phyloP scores from a whole-genome alignment of 2,329 filamentous ascomycete species.

The Claviceps sp. region DNA sequence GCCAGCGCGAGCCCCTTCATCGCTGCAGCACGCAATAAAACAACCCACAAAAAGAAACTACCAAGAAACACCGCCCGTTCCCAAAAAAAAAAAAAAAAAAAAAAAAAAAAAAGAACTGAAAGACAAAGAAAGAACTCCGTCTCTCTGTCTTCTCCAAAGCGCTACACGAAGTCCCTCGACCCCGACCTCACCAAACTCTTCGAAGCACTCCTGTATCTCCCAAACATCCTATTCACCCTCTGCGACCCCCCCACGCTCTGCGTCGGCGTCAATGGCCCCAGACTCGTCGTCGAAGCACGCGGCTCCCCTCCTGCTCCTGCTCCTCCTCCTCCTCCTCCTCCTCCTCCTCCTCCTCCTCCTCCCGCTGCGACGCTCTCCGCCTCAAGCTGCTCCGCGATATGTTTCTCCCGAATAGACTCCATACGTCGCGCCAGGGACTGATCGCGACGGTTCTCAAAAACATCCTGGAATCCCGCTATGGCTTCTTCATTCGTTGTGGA shows the following conservation, averaged over 20 bases:
- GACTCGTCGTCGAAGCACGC: neutral
- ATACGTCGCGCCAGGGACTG: slow-evolving; percentile 21
- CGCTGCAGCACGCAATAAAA: no score
- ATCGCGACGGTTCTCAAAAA: slow-evolving; percentile 30
- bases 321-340: slow-evolving; percentile 10
- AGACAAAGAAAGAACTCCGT: no score
- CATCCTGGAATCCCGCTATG: slow-evolving; percentile 30
- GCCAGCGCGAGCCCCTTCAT: no score
- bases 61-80: no score
- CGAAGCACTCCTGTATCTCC: neutral
- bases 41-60: no score
- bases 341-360: slow-evolving; percentile 10
- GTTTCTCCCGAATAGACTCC: slow-evolving; percentile 25
- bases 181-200: neutral
- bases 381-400: slow-evolving; percentile 16
- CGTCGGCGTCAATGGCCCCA: neutral
- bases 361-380: slow-evolving; percentile 7
- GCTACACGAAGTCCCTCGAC: neutral
- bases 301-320: slow-evolving; percentile 4
- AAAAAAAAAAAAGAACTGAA: no score
- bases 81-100: no score
- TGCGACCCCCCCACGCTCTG: neutral
- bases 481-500: slow-evolving; percentile 18
- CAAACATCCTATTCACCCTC: neutral
- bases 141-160: no score